These are phyloP conservation scores for Sarocladiaceae sp. DNA, from an alignment of 2,329 filamentous ascomycete genomes.

Conservation along the genomic window DNA sequence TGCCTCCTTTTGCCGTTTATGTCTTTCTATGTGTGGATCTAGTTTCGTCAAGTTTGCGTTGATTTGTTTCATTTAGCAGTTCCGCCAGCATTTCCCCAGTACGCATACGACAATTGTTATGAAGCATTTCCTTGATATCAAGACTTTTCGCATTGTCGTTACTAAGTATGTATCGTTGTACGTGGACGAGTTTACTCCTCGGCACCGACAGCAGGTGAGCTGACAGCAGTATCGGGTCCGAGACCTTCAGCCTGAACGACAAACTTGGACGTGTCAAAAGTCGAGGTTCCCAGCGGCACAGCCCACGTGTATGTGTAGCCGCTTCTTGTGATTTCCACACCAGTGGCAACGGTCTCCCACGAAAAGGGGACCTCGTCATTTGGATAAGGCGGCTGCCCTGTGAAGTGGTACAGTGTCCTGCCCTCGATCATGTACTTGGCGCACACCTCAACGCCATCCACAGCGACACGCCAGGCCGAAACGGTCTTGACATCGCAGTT, in stretches of 20 bases:
- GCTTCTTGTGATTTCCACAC: not conserved
- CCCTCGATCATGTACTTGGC: not conserved
- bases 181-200: too few relatives aligned
- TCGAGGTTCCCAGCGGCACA: not conserved
- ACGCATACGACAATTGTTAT: too few relatives aligned
- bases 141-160: too few relatives aligned
- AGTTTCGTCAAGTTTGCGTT: too few relatives aligned
- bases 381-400: not conserved
- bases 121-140: too few relatives aligned
- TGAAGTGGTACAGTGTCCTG: not conserved
- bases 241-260: not conserved
- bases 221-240: too few relatives aligned
- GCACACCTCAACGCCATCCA: not conserved
- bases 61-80: too few relatives aligned
- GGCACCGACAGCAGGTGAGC: too few relatives aligned
- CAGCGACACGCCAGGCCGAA: not conserved
- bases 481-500: not conserved
- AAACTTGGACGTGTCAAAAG: not conserved
- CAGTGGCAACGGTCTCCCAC: not conserved
- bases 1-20: too few relatives aligned
- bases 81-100: too few relatives aligned
- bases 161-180: too few relatives aligned
- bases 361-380: not conserved
- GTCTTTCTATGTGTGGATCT: too few relatives aligned
- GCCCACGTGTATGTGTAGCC: not conserved